Base-by-base conservation (phyloP, 176 grass and related monocot species). In the Carex parvula region DNA sequence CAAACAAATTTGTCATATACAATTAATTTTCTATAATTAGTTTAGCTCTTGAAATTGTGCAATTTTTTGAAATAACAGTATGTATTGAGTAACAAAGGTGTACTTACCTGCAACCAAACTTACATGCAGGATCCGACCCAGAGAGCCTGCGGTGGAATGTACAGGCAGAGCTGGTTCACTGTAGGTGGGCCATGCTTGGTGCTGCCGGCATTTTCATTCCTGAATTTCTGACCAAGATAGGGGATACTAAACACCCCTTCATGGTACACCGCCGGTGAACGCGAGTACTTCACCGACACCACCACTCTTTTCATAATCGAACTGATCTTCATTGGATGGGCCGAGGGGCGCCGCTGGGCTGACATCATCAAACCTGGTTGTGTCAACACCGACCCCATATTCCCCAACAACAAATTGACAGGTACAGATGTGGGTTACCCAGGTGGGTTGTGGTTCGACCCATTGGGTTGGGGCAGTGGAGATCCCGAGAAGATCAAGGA, bases 121-220 rank as follows among this genome's bases (percentile, higher is more conserved):
- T 44, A 44, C 14, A 15, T 64, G n/a, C 73, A 99, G 96, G 93
- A 83, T 99, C 96, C 3, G 93, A 95, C 76, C 96, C 91, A 20
- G 96, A 95, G 89, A 92, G 88, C 85, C 81, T 99, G 66, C 26
- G 84, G 58, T 95, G 93, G 96, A 95, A 95, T 85, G 89, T 91
- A 83, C 93, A 95, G 52, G 85, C 93, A 10, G 96, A 99, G 87
- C 76, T 99, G 79, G 96, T 99, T 41, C 93, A 99, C 91, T 92
- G 93, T 91, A 90, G 96, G 79, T 99, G 93, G 93, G 96, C 93
- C 48, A 99, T 99, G 93, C 90, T 99, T 21, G 96, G 96, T 1
- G 96, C 91, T 3, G 93, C 93, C 15, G 96, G 96, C 42, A 95
- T 95, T 87, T 93, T 99, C 86, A 95, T 95, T 86, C 96, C 93